Conservation (phyloP, 176 grass and related monocot species). For the Ensete glaucum region DNA sequence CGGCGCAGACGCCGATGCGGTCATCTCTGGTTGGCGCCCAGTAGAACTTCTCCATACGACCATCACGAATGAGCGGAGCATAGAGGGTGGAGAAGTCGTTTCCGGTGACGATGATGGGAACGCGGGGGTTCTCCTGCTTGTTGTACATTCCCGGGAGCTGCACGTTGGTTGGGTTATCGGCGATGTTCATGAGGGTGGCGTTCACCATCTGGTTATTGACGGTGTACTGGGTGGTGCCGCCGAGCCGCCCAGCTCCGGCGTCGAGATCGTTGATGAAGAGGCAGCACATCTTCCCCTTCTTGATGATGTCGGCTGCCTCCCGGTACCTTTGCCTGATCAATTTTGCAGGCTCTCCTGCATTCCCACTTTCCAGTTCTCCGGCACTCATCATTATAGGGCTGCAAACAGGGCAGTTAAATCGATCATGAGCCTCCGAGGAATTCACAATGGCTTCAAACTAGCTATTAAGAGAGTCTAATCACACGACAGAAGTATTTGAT, state of each 20-base stretch:
- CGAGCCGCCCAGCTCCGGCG: slow-evolving; percentile 11
- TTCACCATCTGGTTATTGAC: slow-evolving; percentile 27
- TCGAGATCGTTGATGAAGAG: slow-evolving; percentile 27
- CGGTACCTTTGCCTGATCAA: slow-evolving; percentile 14
- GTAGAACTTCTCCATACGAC: slow-evolving; percentile 23
- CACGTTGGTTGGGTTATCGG: slow-evolving; percentile 18
- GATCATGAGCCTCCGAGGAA: no score
- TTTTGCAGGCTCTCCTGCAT: slow-evolving; percentile 18
- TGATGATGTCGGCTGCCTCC: slow-evolving; percentile 9
- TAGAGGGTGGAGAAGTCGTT: slow-evolving; percentile 21
- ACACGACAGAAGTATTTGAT: no score
- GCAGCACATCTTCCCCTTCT: slow-evolving; percentile 19
- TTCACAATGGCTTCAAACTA: no score
- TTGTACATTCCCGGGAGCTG: slow-evolving; percentile 23
- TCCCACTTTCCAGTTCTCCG: slow-evolving; percentile 19
- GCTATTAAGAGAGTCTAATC: no score
- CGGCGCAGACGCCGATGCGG: slow-evolving; percentile 17
- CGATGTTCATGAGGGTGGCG: slow-evolving; percentile 24
- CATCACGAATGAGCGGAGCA: slow-evolving; percentile 17
- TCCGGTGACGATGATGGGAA: slow-evolving; percentile 19
- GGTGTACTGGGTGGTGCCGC: slow-evolving; percentile 21
- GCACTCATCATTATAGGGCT: slow-evolving; percentile 24
- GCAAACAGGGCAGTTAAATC: not conserved
- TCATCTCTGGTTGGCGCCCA: slow-evolving; percentile 17
- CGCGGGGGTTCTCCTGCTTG: slow-evolving; percentile 22